phyloP scores from a whole-genome alignment of 768 basidiomycete genomes.

The Suillus weaverae region DNA sequence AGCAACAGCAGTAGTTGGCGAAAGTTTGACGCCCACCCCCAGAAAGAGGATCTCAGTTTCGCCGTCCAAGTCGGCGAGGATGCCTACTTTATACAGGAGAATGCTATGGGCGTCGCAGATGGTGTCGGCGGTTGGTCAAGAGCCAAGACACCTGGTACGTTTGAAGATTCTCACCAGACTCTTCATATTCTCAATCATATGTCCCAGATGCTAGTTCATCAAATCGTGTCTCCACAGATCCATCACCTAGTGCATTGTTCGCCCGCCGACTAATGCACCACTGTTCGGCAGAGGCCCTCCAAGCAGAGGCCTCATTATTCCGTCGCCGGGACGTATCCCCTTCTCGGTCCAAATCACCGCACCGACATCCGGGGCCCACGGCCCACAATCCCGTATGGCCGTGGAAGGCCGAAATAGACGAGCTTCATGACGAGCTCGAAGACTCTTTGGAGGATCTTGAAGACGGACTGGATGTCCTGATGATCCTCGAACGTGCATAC shows the following conservation, averaged over 20 bases:
- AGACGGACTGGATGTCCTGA: slow-evolving; percentile 69
- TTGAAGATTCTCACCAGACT: neutral
- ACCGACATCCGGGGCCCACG: slow-evolving; percentile 31
- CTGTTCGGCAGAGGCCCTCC: slow-evolving; percentile 57
- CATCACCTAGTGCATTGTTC: slow-evolving; percentile 56
- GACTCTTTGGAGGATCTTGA: slow-evolving; percentile 59
- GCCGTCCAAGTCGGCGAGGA: slow-evolving; percentile 90
- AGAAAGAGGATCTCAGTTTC: slow-evolving; percentile 40
- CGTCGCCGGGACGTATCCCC: slow-evolving; percentile 33
- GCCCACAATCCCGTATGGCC: slow-evolving; percentile 30
- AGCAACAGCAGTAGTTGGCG: slow-evolving; percentile 24
- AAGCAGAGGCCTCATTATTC: slow-evolving; percentile 12
- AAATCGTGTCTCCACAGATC: slow-evolving; percentile 37
- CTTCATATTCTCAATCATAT: neutral
- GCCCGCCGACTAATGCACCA: slow-evolving; percentile 86
- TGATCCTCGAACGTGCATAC: slow-evolving; percentile 70
- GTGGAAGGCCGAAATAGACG: slow-evolving; percentile 35
- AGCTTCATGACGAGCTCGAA: slow-evolving; percentile 44
- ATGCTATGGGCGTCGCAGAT: slow-evolving; percentile 93
- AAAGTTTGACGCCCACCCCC: slow-evolving; percentile 26
- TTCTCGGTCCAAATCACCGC: slow-evolving; percentile 46
- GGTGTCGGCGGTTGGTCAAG: slow-evolving; percentile 92
- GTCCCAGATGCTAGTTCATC: slow-evolving; percentile 21
- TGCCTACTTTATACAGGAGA: slow-evolving; percentile 79
- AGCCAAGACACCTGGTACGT: slow-evolving; percentile 37